A percentile compares a stretch with the other conserved stretches of the same genome.
phyloP scores from a whole-genome alignment of 129 eudicot species.

The Flaveria linearis region DNA sequence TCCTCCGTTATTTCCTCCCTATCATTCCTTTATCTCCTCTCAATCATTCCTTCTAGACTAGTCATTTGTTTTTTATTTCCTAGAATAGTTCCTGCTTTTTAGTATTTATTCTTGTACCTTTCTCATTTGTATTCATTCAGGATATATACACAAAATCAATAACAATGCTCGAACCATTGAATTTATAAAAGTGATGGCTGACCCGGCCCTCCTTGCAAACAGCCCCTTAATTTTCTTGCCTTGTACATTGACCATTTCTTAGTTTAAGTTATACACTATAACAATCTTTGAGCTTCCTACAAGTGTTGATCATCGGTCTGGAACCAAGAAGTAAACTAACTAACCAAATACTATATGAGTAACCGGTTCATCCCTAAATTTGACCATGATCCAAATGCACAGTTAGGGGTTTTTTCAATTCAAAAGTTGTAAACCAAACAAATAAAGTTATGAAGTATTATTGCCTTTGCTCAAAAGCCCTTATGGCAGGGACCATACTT shows the following conservation, averaged over 20 bases:
- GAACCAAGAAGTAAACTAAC: neutral
- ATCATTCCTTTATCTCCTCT: too few species aligned
- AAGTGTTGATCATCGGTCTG: neutral
- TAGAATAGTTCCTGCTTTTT: too few species aligned
- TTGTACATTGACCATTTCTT: neutral
- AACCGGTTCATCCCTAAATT: neutral
- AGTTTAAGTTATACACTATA: neutral
- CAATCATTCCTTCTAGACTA: too few species aligned
- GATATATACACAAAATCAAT: too few species aligned
- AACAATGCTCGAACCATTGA: too few species aligned
- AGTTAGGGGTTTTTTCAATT: neutral
- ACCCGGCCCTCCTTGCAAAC: too few species aligned
- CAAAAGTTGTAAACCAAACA: constrained; percentile 9
- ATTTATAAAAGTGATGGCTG: too few species aligned
- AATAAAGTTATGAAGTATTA: constrained; percentile 37
- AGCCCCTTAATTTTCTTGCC: neutral
- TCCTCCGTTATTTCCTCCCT: too few species aligned
- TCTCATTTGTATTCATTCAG: too few species aligned
- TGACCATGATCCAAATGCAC: neutral
- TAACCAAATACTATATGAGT: neutral
- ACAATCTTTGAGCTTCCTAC: neutral
- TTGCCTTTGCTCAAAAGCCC: constrained; percentile 41
- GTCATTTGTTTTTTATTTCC: too few species aligned
- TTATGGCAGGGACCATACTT: constrained; percentile 32
- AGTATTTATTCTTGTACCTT: too few species aligned